phyloP scores from a whole-genome alignment of 164 flowering plant genomes.

The Sedum album region DNA sequence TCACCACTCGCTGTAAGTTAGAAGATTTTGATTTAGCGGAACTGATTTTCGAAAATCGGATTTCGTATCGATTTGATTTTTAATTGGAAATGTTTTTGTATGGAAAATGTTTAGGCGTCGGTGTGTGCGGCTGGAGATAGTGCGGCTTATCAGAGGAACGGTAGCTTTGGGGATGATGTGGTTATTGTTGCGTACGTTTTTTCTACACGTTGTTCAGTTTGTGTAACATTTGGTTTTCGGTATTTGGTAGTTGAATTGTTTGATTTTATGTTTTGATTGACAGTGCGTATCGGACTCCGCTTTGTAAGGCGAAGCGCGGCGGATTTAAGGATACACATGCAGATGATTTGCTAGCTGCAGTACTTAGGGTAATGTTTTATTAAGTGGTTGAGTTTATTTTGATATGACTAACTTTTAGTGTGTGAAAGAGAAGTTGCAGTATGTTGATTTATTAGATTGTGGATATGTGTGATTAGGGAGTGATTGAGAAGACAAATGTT shows the following conservation, averaged over 20 bases:
- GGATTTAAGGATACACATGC: conserved; percentile 84
- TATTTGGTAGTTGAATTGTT: not conserved
- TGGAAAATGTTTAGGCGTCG: not conserved
- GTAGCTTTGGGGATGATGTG: conserved; percentile 68
- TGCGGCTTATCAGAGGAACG: not conserved
- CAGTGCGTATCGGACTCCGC: conserved; percentile 69
- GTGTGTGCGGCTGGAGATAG: not conserved
- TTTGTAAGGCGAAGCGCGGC: conserved; percentile 88
- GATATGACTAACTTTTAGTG: too few species aligned
- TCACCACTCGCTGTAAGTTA: not conserved
- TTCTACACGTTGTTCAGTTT: too few species aligned
- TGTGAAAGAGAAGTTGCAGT: too few species aligned
- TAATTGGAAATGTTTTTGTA: not conserved
- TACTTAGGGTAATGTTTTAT: conserved; percentile 46
- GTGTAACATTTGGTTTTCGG: too few species aligned
- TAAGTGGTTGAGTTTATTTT: too few species aligned
- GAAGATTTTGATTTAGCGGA: too few species aligned
- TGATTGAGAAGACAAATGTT: conserved; percentile 76
- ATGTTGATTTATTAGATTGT: too few species aligned
- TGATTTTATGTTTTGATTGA: not conserved
- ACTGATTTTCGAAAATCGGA: not conserved
- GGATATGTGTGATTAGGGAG: conserved; percentile 36
- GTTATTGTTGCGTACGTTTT: conserved; percentile 89
- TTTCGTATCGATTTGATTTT: too few species aligned
- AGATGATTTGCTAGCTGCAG: conserved; percentile 83